Base-by-base conservation (phyloP, 2,329 filamentous ascomycete genomes). In the Claviceps arundinis region DNA sequence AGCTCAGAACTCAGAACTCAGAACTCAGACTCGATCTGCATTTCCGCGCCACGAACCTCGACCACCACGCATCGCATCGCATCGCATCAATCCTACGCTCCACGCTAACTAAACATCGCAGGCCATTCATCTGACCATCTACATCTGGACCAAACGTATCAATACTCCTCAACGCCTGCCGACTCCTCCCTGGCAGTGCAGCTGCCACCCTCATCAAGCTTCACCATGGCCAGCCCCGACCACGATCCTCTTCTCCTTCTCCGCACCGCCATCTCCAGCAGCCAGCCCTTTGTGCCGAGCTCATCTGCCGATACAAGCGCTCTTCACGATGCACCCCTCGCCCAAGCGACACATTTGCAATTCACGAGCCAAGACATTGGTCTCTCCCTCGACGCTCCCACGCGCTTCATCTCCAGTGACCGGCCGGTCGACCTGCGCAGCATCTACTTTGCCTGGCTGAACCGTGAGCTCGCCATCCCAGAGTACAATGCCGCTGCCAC, bases 371-470 rank as follows among this genome's bases (percentile, higher is more conserved):
- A 72, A 50, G 76, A 78, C 55, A 74, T 81, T 52, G 75, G 81
- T 5, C 76, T 94, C 54, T 74, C 84, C 1, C 78, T 95, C 58
- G 81, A 80, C 49, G 77, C 78, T 14, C 76, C 84, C 9, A 98
- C 93, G 59, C 88, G 93, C 61, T 97, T 97, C 73, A 78, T 87
- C 55, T 90, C 88, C n/a, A 78, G 80, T 54, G 80, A 79, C 60
- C 76, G 80, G 52, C 77, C 85, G 4, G 83, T 95, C 61, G 88
- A 96, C 65, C 75, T 98, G 59, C 89, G 93, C 64, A 93, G 86
- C 66, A 91, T 96, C 69, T 96, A 91, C 73, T 95, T 97, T 65
- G 89, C 89, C 52, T 98, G 89, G 89, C 76, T 87, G 62, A 94
- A 96, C 70, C 89, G 89, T 67, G 91, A 97, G 71, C 82, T 85